Percentiles rank a stretch among this genome's conserved stretches.
These are phyloP conservation scores for Sugiyamaella japonica DNA, from an alignment of 1,139 yeast species.

Conservation along the genomic window DNA sequence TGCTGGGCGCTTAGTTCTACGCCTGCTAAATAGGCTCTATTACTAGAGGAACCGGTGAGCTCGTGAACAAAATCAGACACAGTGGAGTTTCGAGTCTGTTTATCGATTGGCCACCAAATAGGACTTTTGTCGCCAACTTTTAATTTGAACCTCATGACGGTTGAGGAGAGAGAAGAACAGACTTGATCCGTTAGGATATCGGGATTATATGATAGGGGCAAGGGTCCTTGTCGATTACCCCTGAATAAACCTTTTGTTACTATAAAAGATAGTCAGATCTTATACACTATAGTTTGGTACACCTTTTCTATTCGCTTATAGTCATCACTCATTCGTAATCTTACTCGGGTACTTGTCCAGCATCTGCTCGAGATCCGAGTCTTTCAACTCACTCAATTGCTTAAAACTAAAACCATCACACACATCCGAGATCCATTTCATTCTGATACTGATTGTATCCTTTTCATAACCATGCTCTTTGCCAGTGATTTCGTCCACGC, in stretches of 20 bases:
- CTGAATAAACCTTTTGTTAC: not conserved
- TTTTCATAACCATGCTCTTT: constrained; percentile 50
- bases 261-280: no score
- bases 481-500: constrained; percentile 17
- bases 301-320: not conserved
- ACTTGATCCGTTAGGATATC: no score
- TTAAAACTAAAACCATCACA: constrained; percentile 61
- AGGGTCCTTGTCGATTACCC: constrained; percentile 2
- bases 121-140: constrained; percentile 11
- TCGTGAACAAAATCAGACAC: constrained; percentile 4
- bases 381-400: constrained; percentile 54
- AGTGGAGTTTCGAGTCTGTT: not conserved
- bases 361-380: constrained; percentile 32
- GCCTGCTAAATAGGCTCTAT: constrained; percentile 15
- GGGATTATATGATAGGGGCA: constrained; percentile 6
- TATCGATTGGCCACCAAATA: constrained; percentile 15
- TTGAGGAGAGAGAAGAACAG: not conserved
- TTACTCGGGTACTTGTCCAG: constrained; percentile 32
- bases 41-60: constrained; percentile 1
- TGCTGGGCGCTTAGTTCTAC: constrained; percentile 9
- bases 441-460: constrained; percentile 57
- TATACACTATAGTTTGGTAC: no score
- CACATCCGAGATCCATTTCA: constrained; percentile 69
- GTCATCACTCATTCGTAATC: not conserved
- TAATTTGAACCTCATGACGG: constrained; percentile 16